phyloP scores from a whole-genome alignment of 257 asterid species.

The Eustoma russellianum region DNA sequence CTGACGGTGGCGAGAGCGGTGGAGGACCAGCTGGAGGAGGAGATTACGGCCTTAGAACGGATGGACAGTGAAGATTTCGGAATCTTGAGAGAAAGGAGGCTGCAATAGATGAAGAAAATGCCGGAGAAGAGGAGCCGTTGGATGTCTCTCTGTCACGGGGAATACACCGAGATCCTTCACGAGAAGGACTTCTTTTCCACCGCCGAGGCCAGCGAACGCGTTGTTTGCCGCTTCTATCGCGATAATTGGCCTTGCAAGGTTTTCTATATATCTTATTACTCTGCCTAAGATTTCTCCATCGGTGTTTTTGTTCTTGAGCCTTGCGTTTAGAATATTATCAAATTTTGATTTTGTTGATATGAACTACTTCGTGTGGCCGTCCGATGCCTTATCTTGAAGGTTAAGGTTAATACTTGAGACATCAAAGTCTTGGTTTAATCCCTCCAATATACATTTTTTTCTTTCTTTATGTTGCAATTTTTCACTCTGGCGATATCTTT shows the following conservation, averaged over 20 bases:
- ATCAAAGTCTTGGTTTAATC: too few relatives aligned
- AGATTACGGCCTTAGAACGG: conserved; percentile 74
- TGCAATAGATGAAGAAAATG: conserved; percentile 98
- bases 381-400: too few relatives aligned
- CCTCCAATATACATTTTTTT: too few relatives aligned
- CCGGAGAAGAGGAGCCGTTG: conserved; percentile 90
- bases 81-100: conserved; percentile 72
- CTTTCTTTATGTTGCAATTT: too few relatives aligned
- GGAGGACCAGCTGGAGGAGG: conserved; percentile 94
- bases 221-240: conserved; percentile 95
- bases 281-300: background rate
- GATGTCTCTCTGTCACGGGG: conserved; percentile 92
- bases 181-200: conserved; percentile 89
- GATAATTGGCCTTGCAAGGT: conserved; percentile 99
- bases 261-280: background rate
- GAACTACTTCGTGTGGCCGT: too few relatives aligned
- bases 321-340: too few relatives aligned
- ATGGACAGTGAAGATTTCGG: conserved; percentile 78
- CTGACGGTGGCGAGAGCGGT: conserved; percentile 89
- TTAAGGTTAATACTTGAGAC: too few relatives aligned
- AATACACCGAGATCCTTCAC: conserved; percentile 73
- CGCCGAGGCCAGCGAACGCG: conserved; percentile 95
- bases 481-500: too few relatives aligned
- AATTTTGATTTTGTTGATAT: too few relatives aligned
- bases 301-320: background rate